These are phyloP conservation scores for Sugiyamaella marilandica DNA, from an alignment of 805 yeast genomes.

Conservation along the genomic window DNA sequence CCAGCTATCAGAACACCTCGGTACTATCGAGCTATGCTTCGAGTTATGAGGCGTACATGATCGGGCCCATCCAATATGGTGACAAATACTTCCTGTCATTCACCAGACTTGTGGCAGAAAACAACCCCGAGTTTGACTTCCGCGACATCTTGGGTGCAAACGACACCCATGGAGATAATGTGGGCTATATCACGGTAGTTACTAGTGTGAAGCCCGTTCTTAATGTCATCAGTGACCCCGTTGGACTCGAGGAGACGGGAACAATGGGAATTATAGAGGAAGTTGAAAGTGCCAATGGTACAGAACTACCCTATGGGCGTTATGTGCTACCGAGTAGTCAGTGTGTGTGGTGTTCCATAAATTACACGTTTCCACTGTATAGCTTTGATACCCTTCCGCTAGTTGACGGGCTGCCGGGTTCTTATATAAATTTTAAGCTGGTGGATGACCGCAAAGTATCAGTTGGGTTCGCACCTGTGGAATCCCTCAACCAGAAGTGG, in stretches of 20 bases:
- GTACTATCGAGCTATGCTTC: slow-evolving; percentile 3
- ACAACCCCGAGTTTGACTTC: slow-evolving; percentile 18
- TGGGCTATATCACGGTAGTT: slow-evolving; percentile 63
- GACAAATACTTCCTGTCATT: slow-evolving; percentile 17
- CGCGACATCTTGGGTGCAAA: slow-evolving; percentile 8
- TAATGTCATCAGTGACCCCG: slow-evolving; percentile 37
- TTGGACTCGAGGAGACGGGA: slow-evolving; percentile 14
- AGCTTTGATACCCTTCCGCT: slow-evolving; percentile 8
- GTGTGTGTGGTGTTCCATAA: slow-evolving; percentile 19
- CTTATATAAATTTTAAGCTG: slow-evolving; percentile 33
- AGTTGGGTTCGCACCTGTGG: slow-evolving; percentile 50
- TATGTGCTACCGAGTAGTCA: slow-evolving; percentile 18
- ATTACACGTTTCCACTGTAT: slow-evolving; percentile 14
- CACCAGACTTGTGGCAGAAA: slow-evolving; percentile 19
- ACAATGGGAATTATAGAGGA: slow-evolving; percentile 17
- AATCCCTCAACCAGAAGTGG: slow-evolving; percentile 52
- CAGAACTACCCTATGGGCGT: neutral
- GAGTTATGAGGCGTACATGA: slow-evolving; percentile 14
- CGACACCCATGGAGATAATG: slow-evolving; percentile 11
- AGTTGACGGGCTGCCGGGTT: slow-evolving; percentile 37
- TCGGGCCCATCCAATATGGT: slow-evolving; percentile 18
- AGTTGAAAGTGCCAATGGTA: neutral
- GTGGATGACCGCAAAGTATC: slow-evolving; percentile 38
- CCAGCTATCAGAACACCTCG: slow-evolving; percentile 1
- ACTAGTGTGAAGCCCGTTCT: slow-evolving; percentile 44